A percentile compares a stretch with the other conserved stretches of the same genome.
These are phyloP conservation scores for Aspergillus sp. DNA, from an alignment of 2,329 filamentous ascomycete species.

Conservation along the genomic window DNA sequence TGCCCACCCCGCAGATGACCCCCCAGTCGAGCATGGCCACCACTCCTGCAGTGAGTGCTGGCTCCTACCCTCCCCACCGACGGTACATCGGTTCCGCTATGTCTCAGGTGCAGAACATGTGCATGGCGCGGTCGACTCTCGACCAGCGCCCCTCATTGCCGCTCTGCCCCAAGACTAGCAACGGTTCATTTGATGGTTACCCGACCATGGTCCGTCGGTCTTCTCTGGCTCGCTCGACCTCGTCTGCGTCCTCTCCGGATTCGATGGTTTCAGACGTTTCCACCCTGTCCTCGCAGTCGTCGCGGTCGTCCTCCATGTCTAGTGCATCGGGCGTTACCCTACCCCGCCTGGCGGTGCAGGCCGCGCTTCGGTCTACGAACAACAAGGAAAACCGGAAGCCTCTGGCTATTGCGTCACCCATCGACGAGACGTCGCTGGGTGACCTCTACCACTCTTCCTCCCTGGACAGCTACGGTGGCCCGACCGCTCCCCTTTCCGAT, in stretches of 20 bases:
- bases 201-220: constrained; percentile 49
- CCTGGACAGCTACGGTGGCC: constrained; percentile 30
- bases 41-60: constrained; percentile 63
- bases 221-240: constrained; percentile 53
- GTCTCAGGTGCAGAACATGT: constrained; percentile 56
- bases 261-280: constrained; percentile 63
- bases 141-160: constrained; percentile 49
- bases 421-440: constrained; percentile 35
- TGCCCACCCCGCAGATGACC: constrained; percentile 64
- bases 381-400: constrained; percentile 39
- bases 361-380: constrained; percentile 41
- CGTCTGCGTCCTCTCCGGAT: constrained; percentile 58
- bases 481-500: constrained; percentile 30
- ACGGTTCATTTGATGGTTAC: constrained; percentile 45
- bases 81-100: constrained; percentile 61
- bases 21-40: constrained; percentile 53
- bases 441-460: constrained; percentile 32
- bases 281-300: constrained; percentile 53
- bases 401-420: constrained; percentile 37
- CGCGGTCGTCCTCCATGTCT: constrained; percentile 53
- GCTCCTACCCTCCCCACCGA: constrained; percentile 48
- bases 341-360: constrained; percentile 39
- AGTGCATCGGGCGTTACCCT: constrained; percentile 33
- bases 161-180: constrained; percentile 33
- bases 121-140: constrained; percentile 55